Percentiles rank a stretch among this genome's conserved stretches.
Evolutionary conservation across 306 rosid genomes (phyloP).

Genomic region (Quercus glauca): DNA sequence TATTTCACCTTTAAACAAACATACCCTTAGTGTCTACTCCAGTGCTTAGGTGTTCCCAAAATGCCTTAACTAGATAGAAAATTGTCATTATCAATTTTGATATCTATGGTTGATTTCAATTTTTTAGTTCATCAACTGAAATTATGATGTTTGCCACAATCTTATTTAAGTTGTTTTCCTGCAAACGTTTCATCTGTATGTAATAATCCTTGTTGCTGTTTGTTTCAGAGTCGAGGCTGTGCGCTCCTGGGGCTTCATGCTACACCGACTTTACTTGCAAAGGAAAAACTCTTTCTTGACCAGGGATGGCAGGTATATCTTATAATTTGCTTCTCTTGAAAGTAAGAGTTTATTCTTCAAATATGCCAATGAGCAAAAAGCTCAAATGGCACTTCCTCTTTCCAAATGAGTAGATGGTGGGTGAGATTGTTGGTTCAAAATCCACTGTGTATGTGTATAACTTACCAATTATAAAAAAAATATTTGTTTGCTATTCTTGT

Average conservation of each 20-base stretch:
- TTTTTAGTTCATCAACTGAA: neutral
- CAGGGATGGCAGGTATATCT: slow-evolving; percentile 86
- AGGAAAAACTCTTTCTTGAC: slow-evolving; percentile 78
- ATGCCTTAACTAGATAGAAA: neutral
- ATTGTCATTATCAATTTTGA: neutral
- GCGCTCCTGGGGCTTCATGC: slow-evolving; percentile 66
- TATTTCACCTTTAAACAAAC: too few species aligned
- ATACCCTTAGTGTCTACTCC: neutral
- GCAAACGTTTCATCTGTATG: neutral
- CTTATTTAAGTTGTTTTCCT: neutral
- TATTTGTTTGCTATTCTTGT: neutral
- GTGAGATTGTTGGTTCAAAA: too few species aligned
- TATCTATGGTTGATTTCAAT: neutral
- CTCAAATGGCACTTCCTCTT: too few species aligned
- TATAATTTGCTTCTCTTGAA: slow-evolving; percentile 1
- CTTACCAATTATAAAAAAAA: too few species aligned
- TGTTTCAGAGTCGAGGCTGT: slow-evolving; percentile 76
- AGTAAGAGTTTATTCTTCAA: neutral
- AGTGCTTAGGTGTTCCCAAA: neutral
- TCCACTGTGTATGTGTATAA: too few species aligned
- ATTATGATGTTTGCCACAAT: neutral
- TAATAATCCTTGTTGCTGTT: slow-evolving; percentile 8
- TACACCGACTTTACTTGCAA: slow-evolving; percentile 70
- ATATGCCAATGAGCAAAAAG: neutral
- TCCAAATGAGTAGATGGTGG: too few species aligned